phyloP scores from a whole-genome alignment of 352 stramenopile genomes.

The Phytophthora quininea region DNA sequence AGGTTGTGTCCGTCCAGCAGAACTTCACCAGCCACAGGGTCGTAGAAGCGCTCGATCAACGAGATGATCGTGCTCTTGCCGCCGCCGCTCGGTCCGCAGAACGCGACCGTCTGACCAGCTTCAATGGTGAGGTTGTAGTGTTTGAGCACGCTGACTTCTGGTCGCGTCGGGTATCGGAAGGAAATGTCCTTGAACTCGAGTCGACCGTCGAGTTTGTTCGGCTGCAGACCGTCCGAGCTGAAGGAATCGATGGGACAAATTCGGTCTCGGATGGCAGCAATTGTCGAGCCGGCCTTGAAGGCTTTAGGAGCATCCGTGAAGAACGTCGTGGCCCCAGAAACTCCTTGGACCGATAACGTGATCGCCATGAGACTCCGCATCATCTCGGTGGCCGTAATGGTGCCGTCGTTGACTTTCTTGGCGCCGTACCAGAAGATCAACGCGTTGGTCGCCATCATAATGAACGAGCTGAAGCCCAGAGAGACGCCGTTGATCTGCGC shows the following conservation, averaged over 20 bases:
- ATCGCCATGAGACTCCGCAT: conserved; percentile 47
- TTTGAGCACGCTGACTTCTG: neutral
- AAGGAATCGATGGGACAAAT: conserved; percentile 42
- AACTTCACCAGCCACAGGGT: neutral
- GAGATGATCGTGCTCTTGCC: conserved; percentile 3
- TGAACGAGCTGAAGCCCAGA: conserved; percentile 69
- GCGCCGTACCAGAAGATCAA: conserved; percentile 65
- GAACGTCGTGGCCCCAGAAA: conserved; percentile 25
- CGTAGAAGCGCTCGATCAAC: conserved; percentile 1
- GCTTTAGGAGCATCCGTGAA: conserved; percentile 67
- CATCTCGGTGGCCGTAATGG: conserved; percentile 44
- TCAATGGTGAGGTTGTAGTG: conserved; percentile 4
- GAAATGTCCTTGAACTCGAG: conserved; percentile 1
- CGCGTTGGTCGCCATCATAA: conserved; percentile 46
- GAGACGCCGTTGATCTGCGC: conserved; percentile 39
- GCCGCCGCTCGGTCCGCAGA: neutral
- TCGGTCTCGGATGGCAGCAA: conserved; percentile 34
- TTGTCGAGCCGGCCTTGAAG: conserved; percentile 43
- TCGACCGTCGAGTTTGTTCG: neutral
- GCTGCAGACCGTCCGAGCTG: neutral
- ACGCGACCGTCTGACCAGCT: neutral
- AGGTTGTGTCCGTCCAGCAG: neutral
- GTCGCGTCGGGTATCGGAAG: neutral
- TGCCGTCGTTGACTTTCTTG: conserved; percentile 37
- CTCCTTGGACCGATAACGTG: conserved; percentile 36